phyloP scores from a whole-genome alignment of 257 asterid species.

The Solanum tarapatanum region DNA sequence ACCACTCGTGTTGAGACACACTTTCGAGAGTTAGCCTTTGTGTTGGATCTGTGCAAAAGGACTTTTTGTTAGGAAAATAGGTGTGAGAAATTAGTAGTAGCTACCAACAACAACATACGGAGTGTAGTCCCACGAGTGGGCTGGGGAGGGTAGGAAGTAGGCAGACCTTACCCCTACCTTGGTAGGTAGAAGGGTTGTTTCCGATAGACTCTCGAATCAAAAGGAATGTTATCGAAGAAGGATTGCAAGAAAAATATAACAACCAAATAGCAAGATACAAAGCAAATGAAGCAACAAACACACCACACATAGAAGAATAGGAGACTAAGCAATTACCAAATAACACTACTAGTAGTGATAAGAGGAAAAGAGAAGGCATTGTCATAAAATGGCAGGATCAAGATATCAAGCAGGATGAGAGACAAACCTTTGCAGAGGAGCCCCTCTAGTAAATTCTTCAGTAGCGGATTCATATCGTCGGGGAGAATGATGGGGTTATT shows the following conservation, averaged over 20 bases:
- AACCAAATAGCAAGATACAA: not conserved
- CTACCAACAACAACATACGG: not conserved
- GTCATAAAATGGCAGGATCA: not conserved
- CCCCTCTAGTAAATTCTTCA: conserved; percentile 73
- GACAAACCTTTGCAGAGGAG: conserved; percentile 87
- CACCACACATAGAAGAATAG: not conserved
- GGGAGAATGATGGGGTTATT: conserved; percentile 59
- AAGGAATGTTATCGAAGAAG: not conserved
- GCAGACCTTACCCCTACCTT: not conserved
- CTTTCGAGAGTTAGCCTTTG: conserved; percentile 57
- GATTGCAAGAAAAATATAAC: not conserved
- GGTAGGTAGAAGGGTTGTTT: not conserved
- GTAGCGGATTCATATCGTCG: conserved; percentile 52
- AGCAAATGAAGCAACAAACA: not conserved
- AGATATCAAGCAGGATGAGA: not conserved
- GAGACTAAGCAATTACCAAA: not conserved
- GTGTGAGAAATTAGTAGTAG: not conserved
- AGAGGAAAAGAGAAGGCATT: not conserved
- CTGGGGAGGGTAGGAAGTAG: not conserved
- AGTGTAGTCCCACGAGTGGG: not conserved
- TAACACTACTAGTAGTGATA: too few relatives aligned
- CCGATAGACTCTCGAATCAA: not conserved
- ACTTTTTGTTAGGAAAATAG: not conserved
- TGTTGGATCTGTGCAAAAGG: conserved; percentile 53
- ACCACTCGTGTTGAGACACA: conserved; percentile 69